Base-by-base conservation (phyloP, 108 stramenopile species). In the Craspedostauros australis region DNA sequence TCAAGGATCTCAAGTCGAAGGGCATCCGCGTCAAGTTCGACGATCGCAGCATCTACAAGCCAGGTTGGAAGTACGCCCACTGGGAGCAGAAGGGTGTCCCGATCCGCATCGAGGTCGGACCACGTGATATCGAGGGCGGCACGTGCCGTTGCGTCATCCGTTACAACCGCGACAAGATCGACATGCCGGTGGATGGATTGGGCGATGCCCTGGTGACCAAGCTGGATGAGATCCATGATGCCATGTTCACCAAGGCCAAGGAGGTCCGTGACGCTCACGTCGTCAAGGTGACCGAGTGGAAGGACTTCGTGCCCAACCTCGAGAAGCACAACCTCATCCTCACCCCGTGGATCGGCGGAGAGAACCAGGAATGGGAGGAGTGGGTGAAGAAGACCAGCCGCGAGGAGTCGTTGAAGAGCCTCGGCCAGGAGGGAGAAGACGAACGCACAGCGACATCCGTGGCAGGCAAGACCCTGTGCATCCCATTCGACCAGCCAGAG, bases 81-180 rank as follows among this genome's bases (percentile, higher is more conserved):
- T 98, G 95, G 95, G 97, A 98, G 72, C 95, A 95, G 71, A 96
- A 96, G 78, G 97, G 96, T 50, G 97, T 98, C 36, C 97, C 97
- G 30, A 62, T 98, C 28, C 90, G 97, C 30, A 60, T 96, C 49
- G 97, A 98, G 59, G 83, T 98, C 12, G 97, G 97, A 20, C 95
- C 96, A 18, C 81, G 93, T 29, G 97, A 98, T 52, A 49, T 95
- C 42, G 90, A 93, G 52, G 62, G 82, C 11, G 70, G 70, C 39
- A 60, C 62, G 46, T 83, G 54, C 29, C 76, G 90, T 41, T 43
- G 90, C 52, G 85, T 82, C 16, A 54, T 83, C 28, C 72, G 95
- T 9, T 83, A 92, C 67, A 77, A 77, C 47, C 82, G 86, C 19
- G 80, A 82, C 47, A 92, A 95, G 71, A 48, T 60, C 37, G 84